Evolutionary conservation across 2,329 filamentous ascomycete species (phyloP), one percentile per base, ranked within the genome.

Genomic region (Xylaria sp.): DNA sequence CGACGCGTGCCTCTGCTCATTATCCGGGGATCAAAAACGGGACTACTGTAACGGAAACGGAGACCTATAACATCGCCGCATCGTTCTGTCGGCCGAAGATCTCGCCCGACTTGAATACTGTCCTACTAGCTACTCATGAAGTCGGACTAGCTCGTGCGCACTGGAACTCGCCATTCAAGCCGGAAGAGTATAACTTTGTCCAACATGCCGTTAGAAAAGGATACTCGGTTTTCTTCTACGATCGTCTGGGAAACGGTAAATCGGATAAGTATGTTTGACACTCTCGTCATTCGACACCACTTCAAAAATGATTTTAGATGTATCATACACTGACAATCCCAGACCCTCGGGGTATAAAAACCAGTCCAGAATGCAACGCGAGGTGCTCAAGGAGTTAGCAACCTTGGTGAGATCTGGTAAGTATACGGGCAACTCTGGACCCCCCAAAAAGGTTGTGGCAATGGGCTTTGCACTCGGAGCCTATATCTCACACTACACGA

Each of bases 121-220:
- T 9, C 20, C 25, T 28, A 51, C 20, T 51, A 12, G 48, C 48
- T 23, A 13, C 20, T 51, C 48, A 51, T 51, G 20, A 9, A 51
- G 48, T 51, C 9, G 10, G 48, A 6, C 20, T 15, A 6, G 48
- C 23, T 51, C 20, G 20, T 51, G 48, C 20, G 10, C 48, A 13
- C 1, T 28, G 20, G 46, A 50, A 41, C 20, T 61, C 58, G 7
- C 8, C 46, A 37, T 61, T 50, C 46, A 61, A 25, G 46, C 58
- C 58, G 2, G 34, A 39, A 51, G 58, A 51, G 31, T 20, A 37
- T 46, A 61, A 61, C 31, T 51, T 61, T 39, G n/a, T 61, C 20
- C n/a, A 51, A 51, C 3, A 61, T 51, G 28, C n/a, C 13, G 50
- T 52, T 9, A 41, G 23, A 20, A 52, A 62, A 20, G 34, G 28